A percentile compares a stretch with the other conserved stretches of the same genome.
These are phyloP conservation scores for Sporothrix brasiliensis DNA, from an alignment of 2,329 filamentous ascomycete genomes.

Conservation along the genomic window DNA sequence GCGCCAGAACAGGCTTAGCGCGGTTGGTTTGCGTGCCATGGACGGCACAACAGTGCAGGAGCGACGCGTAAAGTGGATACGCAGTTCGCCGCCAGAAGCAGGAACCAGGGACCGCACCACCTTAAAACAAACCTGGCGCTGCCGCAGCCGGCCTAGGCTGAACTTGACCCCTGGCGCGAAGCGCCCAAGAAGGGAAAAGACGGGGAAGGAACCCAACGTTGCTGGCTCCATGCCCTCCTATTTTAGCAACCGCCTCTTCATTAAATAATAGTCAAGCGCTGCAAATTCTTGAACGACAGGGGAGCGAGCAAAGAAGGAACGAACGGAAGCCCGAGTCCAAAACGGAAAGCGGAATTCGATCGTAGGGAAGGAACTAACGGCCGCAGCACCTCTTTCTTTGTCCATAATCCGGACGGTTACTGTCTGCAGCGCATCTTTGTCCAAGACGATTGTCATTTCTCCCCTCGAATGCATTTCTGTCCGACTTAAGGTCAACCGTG, in stretches of 20 bases:
- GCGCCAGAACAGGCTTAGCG: constrained; percentile 15
- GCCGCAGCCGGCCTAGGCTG: neutral
- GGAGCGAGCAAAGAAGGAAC: constrained; percentile 13
- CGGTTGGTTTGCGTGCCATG: constrained; percentile 17
- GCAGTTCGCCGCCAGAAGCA: constrained; percentile 9
- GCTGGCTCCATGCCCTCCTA: constrained; percentile 20
- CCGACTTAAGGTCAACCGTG: neutral
- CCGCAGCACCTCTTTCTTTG: neutral
- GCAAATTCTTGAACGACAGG: neutral
- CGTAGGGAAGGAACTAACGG: constrained; percentile 5
- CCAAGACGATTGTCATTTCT: neutral
- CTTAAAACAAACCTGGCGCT: constrained; percentile 1
- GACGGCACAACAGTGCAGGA: constrained; percentile 4
- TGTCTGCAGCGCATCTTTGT: neutral
- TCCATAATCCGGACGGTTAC: neutral
- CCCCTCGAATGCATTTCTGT: neutral
- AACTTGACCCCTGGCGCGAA: constrained; percentile 32
- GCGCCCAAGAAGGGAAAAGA: constrained; percentile 28
- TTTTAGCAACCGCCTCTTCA: constrained; percentile 29
- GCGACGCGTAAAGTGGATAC: constrained; percentile 32
- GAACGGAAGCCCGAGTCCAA: neutral
- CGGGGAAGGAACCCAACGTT: constrained; percentile 25
- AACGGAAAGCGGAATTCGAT: neutral
- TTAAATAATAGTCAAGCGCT: constrained; percentile 8
- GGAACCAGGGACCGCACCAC: constrained; percentile 2